A percentile compares a stretch with the other conserved stretches of the same genome.
These are phyloP conservation scores for Biscutella laevigata DNA, from an alignment of 441 rosid species.

Conservation along the genomic window DNA sequence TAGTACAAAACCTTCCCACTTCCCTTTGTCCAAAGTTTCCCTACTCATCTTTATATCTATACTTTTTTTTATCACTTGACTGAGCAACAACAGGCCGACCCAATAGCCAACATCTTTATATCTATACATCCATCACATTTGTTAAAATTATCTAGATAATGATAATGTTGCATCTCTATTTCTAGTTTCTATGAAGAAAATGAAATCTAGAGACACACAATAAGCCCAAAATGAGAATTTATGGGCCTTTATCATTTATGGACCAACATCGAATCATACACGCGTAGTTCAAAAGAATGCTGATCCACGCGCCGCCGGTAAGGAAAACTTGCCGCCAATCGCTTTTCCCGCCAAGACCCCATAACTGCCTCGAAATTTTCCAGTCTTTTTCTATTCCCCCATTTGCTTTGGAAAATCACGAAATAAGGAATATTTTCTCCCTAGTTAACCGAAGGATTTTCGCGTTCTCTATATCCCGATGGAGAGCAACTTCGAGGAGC, in stretches of 20 bases:
- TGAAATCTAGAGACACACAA: not conserved
- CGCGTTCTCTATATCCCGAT: constrained; percentile 24
- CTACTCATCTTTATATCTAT: too few relatives aligned
- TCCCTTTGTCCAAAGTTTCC: constrained; percentile 26
- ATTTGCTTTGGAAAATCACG: not conserved
- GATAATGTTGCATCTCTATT: too few relatives aligned
- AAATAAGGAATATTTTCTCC: not conserved
- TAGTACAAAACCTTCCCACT: constrained; percentile 28
- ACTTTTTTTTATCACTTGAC: too few relatives aligned
- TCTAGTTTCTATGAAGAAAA: too few relatives aligned
- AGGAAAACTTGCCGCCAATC: constrained; percentile 36
- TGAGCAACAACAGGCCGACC: too few relatives aligned
- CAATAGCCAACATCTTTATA: not conserved
- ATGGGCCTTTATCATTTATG: constrained; percentile 14
- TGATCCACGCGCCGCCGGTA: constrained; percentile 33
- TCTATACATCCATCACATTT: not conserved
- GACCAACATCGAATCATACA: not conserved
- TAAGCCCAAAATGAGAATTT: not conserved
- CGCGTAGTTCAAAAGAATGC: constrained; percentile 11
- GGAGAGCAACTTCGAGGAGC: constrained; percentile 49
- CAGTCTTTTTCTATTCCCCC: constrained; percentile 12
- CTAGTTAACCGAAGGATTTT: not conserved
- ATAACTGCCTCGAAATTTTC: not conserved
- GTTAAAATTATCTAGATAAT: too few relatives aligned
- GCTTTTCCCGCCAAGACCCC: constrained; percentile 55